Base-by-base conservation (phyloP, 176 grass and related monocot genomes). In the Oryza australiensis region DNA sequence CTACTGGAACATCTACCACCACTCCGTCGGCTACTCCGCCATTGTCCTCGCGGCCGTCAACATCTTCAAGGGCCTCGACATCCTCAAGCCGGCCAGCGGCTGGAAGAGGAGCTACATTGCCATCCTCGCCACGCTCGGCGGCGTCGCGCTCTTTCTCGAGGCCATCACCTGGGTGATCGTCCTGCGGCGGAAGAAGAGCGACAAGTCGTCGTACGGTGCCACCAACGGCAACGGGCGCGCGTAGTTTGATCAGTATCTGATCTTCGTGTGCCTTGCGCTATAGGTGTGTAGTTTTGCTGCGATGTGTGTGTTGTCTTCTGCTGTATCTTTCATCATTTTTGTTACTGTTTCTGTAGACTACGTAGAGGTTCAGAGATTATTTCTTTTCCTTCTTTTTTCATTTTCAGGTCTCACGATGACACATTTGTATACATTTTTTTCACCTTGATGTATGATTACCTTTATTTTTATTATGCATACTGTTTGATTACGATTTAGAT, bases 1-100 rank as follows among this genome's bases (percentile, higher is more conserved):
- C 5, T 99, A 96, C 87, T 99, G 97, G 97, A 99, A 99, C 77
- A 76, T 85, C 18, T 96, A 99, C 87, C 97, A 99, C 81, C 79
- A 87, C 72, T 48, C 83, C 29, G 80, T 99, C 12, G 97, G 97
- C 27, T 99, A 99, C 89, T 26, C 77, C 15, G 91, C 92, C 10
- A 92, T 99, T 74, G 0, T 90, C 40, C 67, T 96, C 62, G 76
- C 74, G 77, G 77, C 83, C 55, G 5, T 92, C 65, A 99, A 99
- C 87, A 92, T 96, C 70, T 99, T 99, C 82, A 92, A 99, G 78
- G 97, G 97, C 0, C 86, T 99, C 73, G 15, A 91, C 75, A 96
- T 99, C 83, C 80, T 99, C 64, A 77, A 88, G 73, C 93, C 97
- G 3, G 77, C 68, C 35, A 74, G 34, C 24, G 92, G 92, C 0